Evolutionary conservation across 371 early-diverging fungal species (phyloP).

Genomic region (Mortierella sp.): DNA sequence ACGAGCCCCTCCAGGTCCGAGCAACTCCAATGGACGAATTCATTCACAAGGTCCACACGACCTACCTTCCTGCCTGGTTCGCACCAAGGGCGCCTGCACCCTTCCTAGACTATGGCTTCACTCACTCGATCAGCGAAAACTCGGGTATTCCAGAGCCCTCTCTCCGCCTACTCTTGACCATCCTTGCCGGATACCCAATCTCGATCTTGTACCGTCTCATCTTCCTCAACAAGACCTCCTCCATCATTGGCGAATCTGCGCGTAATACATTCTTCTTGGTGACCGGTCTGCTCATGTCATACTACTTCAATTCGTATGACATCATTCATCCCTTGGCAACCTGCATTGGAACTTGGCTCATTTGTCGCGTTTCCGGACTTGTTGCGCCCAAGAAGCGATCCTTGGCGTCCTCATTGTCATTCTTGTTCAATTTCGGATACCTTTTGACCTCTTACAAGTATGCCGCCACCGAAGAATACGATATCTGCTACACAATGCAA

Average conservation of each 20-base stretch:
- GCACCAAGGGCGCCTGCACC: slow-evolving; percentile 29
- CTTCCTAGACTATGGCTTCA: slow-evolving; percentile 52
- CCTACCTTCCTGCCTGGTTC: slow-evolving; percentile 49
- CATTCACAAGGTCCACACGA: slow-evolving; percentile 32
- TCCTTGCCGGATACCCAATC: slow-evolving; percentile 68
- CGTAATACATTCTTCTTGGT: slow-evolving; percentile 66
- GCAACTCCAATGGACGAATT: slow-evolving; percentile 25
- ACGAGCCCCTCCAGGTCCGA: background rate
- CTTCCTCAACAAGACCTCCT: slow-evolving; percentile 50
- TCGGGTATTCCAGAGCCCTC: slow-evolving; percentile 73
- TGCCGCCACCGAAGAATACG: slow-evolving; percentile 70
- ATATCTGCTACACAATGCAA: slow-evolving; percentile 80
- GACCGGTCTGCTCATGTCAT: slow-evolving; percentile 66
- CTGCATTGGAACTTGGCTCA: slow-evolving; percentile 64
- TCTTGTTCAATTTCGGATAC: slow-evolving; percentile 74
- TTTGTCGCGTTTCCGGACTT: slow-evolving; percentile 56
- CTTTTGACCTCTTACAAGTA: slow-evolving; percentile 69
- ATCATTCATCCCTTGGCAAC: slow-evolving; percentile 73
- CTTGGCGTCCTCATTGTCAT: slow-evolving; percentile 62
- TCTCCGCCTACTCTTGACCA: slow-evolving; percentile 66
- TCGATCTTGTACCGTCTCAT: slow-evolving; percentile 61
- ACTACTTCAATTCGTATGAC: slow-evolving; percentile 70
- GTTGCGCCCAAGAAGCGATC: slow-evolving; percentile 57
- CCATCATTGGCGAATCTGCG: slow-evolving; percentile 55
- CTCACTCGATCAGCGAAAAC: slow-evolving; percentile 42